A percentile compares a stretch with the other conserved stretches of the same genome.
Conservation (phyloP, 108 stramenopile genomes). For the Halocafeteria seosinensis region DNA sequence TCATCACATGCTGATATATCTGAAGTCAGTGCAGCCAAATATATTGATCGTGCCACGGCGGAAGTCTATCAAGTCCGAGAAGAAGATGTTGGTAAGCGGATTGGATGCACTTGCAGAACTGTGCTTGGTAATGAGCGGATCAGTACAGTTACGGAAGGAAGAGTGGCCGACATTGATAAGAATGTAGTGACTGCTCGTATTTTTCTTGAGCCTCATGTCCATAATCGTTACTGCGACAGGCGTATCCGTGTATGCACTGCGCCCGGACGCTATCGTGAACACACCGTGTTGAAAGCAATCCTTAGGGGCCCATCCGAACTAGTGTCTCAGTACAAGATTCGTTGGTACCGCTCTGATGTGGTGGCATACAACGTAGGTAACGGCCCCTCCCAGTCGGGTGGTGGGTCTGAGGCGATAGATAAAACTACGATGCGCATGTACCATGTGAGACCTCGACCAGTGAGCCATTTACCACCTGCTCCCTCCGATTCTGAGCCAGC, state of each 20-base stretch:
- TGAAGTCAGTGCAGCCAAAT: neutral
- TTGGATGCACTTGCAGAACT: neutral
- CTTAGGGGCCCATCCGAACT: neutral
- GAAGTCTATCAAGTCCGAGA: neutral
- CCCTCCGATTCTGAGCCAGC: neutral
- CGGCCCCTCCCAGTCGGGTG: too few species aligned
- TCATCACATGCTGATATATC: neutral
- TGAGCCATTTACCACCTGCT: neutral
- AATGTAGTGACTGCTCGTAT: neutral
- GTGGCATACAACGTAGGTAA: neutral
- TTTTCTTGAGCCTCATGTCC: neutral
- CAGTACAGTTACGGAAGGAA: too few species aligned
- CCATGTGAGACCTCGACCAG: neutral
- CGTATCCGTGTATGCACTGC: neutral
- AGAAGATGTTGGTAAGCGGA: neutral
- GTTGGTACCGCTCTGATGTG: neutral
- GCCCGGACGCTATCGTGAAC: neutral
- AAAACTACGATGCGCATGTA: neutral
- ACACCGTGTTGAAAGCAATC: neutral
- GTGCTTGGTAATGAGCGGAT: neutral
- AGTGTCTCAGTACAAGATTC: neutral
- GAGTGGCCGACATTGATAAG: neutral
- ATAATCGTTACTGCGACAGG: neutral
- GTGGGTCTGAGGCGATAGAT: too few species aligned
- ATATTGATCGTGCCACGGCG: neutral